phyloP scores from a whole-genome alignment of 2,329 filamentous ascomycete species.

The Alternaria alternata region DNA sequence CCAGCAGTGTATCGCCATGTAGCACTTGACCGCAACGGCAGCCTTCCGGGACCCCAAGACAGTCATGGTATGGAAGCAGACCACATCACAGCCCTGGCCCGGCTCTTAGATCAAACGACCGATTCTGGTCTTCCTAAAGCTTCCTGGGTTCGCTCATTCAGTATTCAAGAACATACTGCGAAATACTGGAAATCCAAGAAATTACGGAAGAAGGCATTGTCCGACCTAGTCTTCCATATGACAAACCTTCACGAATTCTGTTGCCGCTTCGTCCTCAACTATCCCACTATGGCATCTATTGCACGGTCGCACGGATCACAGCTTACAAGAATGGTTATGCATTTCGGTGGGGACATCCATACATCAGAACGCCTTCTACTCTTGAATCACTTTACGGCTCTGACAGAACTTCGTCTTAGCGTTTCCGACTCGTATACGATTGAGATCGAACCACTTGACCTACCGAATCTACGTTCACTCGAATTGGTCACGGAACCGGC shows the following conservation, averaged over 20 bases:
- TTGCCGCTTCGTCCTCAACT: neutral
- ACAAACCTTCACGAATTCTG: neutral
- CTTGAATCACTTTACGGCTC: neutral
- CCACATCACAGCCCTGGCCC: neutral
- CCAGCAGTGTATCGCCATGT: slow-evolving; percentile 5
- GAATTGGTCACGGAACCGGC: neutral
- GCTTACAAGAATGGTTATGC: neutral
- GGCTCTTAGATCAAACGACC: neutral
- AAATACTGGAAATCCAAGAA: neutral
- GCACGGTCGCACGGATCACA: neutral
- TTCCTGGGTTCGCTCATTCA: slow-evolving; percentile 4
- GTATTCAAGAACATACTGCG: neutral
- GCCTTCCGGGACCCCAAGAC: neutral
- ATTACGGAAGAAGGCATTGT: neutral
- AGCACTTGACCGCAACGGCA: neutral
- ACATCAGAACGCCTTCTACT: neutral
- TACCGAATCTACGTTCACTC: neutral
- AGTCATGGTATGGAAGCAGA: neutral
- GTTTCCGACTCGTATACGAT: neutral
- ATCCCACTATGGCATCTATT: neutral
- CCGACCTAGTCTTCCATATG: neutral
- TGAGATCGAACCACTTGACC: neutral
- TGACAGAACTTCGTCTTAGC: neutral
- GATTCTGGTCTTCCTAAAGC: neutral
- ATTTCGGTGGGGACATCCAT: neutral